A percentile compares a stretch with the other conserved stretches of the same genome.
phyloP scores from a whole-genome alignment of 202 grass and related monocot genomes.

The Digitaria exilis region DNA sequence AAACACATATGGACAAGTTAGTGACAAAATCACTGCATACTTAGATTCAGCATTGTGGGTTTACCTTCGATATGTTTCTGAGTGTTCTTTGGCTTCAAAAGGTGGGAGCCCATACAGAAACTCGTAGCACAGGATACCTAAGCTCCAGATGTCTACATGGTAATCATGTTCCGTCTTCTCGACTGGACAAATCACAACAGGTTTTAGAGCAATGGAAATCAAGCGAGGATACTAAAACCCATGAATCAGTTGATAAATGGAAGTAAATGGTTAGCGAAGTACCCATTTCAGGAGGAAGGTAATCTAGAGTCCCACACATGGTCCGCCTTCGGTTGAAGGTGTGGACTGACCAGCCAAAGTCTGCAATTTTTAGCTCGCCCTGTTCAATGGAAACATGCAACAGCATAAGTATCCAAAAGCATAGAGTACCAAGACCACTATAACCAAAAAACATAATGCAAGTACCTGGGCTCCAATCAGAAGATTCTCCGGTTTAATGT shows the following conservation, averaged over 20 bases:
- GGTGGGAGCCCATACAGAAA: conserved; percentile 89
- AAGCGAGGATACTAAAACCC: neutral
- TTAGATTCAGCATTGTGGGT: neutral
- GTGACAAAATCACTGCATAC: conserved; percentile 3
- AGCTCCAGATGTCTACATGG: conserved; percentile 92
- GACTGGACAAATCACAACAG: conserved; percentile 59
- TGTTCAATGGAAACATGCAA: conserved; percentile 35
- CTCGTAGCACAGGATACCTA: conserved; percentile 93
- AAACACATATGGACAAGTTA: neutral
- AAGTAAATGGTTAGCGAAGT: conserved; percentile 31
- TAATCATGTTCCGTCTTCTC: conserved; percentile 92
- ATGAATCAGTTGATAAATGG: neutral
- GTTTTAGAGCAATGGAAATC: conserved; percentile 14
- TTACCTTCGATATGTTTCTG: conserved; percentile 92
- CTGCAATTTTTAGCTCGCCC: conserved; percentile 94
- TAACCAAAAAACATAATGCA: neutral
- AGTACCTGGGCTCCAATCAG: conserved; percentile 74
- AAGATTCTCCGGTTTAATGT: conserved; percentile 97
- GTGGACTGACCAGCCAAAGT: conserved; percentile 96
- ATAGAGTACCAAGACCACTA: neutral
- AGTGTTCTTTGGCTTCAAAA: conserved; percentile 96
- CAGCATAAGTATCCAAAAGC: conserved; percentile 15
- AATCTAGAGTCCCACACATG: conserved; percentile 95
- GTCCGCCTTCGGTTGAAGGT: conserved; percentile 82
- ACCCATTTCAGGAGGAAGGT: conserved; percentile 98